Conservation (phyloP, 768 basidiomycete genomes). For the Naganishia vaughanmartiniae region DNA sequence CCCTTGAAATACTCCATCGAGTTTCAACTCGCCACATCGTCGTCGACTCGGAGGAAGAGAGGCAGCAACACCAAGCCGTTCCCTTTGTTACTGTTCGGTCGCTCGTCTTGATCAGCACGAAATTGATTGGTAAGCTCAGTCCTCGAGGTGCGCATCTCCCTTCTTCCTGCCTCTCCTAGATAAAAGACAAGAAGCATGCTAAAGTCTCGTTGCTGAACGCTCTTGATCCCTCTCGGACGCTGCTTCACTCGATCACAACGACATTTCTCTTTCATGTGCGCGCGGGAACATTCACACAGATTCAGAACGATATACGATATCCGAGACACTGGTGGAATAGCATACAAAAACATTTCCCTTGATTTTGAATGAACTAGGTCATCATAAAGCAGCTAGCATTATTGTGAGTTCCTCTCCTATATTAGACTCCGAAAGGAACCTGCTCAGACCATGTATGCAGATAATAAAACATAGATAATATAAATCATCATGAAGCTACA, state of each 20-base stretch:
- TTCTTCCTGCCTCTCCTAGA: not conserved
- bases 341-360: not conserved
- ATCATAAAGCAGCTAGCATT: too few species aligned
- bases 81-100: not conserved
- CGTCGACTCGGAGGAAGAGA: not conserved
- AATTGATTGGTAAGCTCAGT: not conserved
- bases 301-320: not conserved
- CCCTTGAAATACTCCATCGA: not conserved
- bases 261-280: not conserved
- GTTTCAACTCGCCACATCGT: not conserved
- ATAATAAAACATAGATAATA: not conserved
- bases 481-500: constrained; percentile 18
- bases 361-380: too few species aligned
- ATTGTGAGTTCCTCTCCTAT: not conserved
- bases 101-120: not conserved
- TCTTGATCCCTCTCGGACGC: not conserved
- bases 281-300: not conserved
- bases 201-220: not conserved
- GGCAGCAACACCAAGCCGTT: not conserved
- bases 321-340: not conserved
- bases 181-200: not conserved
- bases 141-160: not conserved
- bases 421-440: not conserved
- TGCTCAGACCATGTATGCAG: not conserved
- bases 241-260: not conserved